Evolutionary conservation across 140 eudicot genomes (phyloP), one percentile per base, ranked within the genome.

Genomic region (Flaveria floridana): DNA sequence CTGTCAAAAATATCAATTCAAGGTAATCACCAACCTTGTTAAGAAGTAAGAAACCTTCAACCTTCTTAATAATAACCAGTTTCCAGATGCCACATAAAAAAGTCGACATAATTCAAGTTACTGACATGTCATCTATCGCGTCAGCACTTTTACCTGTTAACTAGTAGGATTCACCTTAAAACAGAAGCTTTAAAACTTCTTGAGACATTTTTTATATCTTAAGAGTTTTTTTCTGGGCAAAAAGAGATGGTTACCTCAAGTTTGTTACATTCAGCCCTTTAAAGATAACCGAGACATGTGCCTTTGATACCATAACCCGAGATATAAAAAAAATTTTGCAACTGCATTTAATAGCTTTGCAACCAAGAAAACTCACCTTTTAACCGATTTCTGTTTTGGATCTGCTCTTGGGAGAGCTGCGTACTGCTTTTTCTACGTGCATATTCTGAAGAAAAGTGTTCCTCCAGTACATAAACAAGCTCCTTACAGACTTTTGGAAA

Each of bases 401-500:
- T 47, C 11, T 78, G 72, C 59, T 65, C 83, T 78, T 78, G 76
- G 64, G 69, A 59, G 70, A 63, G 72, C 73, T 84, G 76, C 26
- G 73, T 20, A 62, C 19, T 52, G 81, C 15, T 64, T 80, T 75
- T 88, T 73, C 97, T 84, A 9, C 37, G 79, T 25, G 78, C 80
- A 73, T 86, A 86, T 30, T 86, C 92, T 16, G 81, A 52, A 26
- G 97, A 72, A 84, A 86, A 91, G 25, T 83, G 84, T 76, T 81
- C 87, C 80, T 86, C 89, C 51, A 91, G 65, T 64, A 85, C 86
- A 67, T 83, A 83, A 81, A 86, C 83, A 64, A 88, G 79, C 76
- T 83, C 93, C 82, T 86, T 77, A 70, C 85, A 91, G 15, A 91
- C 87, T 77, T 85, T 88, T 25, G 96, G 96, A 55, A 80, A 73